Evolutionary conservation across 306 rosid genomes (phyloP).

Genomic region (Purshia tridentata): DNA sequence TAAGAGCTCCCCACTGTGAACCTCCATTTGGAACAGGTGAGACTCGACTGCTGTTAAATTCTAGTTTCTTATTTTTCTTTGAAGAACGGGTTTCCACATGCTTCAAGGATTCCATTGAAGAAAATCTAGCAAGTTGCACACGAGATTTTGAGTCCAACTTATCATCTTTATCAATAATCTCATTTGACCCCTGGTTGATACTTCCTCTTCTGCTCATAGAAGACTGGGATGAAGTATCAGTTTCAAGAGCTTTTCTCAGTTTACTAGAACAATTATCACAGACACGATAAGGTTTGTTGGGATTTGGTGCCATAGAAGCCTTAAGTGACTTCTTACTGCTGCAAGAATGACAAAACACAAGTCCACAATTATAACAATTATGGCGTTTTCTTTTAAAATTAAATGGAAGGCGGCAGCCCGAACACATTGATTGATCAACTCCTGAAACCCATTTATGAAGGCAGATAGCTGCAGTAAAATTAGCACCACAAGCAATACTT

Average conservation of each 20-base stretch:
- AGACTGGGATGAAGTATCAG: constrained; percentile 73
- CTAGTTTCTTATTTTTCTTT: constrained; percentile 93
- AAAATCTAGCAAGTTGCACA: constrained; percentile 67
- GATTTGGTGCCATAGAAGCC: constrained; percentile 99
- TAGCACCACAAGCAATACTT: constrained; percentile 92
- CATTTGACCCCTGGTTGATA: constrained; percentile 68
- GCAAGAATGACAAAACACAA: constrained; percentile 96
- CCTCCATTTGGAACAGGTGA: constrained; percentile 92
- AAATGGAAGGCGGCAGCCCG: constrained; percentile 93
- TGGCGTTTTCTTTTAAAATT: constrained; percentile 98
- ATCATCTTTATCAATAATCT: constrained; percentile 71
- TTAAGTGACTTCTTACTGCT: constrained; percentile 93
- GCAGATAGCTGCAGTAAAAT: constrained; percentile 93
- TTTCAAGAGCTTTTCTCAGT: constrained; percentile 74
- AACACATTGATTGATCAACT: constrained; percentile 98
- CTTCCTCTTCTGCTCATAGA: constrained; percentile 92
- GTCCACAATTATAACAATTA: constrained; percentile 96
- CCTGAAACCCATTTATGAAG: constrained; percentile 99
- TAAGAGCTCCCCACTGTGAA: constrained; percentile 90
- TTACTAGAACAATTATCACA: constrained; percentile 91
- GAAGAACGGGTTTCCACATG: constrained; percentile 83
- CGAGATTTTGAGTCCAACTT: constrained; percentile 79
- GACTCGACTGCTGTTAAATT: constrained; percentile 94
- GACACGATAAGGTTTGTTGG: constrained; percentile 95
- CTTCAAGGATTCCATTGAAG: constrained; percentile 82